A percentile compares a stretch with the other conserved stretches of the same genome.
Conservation (phyloP, 768 basidiomycete genomes). For the Holtermannia corniformis region DNA sequence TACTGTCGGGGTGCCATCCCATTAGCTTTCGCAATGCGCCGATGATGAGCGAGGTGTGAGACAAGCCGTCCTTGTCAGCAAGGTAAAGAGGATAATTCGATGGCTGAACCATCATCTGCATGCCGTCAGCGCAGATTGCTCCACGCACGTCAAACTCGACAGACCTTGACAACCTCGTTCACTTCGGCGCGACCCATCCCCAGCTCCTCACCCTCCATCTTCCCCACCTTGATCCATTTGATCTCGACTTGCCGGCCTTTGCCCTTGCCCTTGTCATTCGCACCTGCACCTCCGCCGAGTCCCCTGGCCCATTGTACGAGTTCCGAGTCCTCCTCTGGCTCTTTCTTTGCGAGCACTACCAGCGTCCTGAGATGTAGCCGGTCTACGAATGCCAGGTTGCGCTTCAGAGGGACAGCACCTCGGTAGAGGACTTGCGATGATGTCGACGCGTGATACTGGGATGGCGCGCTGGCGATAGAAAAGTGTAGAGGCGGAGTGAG, state of each 20-base stretch:
- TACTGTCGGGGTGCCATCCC: slow-evolving; percentile 29
- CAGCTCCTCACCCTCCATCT: slow-evolving; percentile 27
- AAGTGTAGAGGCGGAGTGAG: background rate
- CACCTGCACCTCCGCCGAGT: background rate
- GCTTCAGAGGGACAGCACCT: slow-evolving; percentile 20
- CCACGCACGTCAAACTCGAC: background rate
- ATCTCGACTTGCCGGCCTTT: slow-evolving; percentile 6
- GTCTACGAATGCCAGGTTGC: slow-evolving; percentile 24
- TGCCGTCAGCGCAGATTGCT: background rate
- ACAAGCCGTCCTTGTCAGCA: slow-evolving; percentile 33
- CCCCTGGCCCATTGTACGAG: slow-evolving; percentile 14
- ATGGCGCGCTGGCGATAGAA: background rate
- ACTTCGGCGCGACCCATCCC: slow-evolving; percentile 31
- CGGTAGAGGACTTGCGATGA: slow-evolving; percentile 20
- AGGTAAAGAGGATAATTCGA: slow-evolving; percentile 30
- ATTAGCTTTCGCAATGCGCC: slow-evolving; percentile 32
- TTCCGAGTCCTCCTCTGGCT: slow-evolving; percentile 14
- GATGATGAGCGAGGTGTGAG: slow-evolving; percentile 29
- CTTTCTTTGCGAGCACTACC: slow-evolving; percentile 18
- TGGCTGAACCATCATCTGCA: slow-evolving; percentile 20
- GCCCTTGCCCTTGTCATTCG: background rate
- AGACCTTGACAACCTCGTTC: slow-evolving; percentile 25
- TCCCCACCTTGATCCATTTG: slow-evolving; percentile 30
- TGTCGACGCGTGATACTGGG: background rate
- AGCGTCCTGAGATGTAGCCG: slow-evolving; percentile 18